phyloP scores from a whole-genome alignment of 192 early-diverging fungal genomes.

The Podila horticola region DNA sequence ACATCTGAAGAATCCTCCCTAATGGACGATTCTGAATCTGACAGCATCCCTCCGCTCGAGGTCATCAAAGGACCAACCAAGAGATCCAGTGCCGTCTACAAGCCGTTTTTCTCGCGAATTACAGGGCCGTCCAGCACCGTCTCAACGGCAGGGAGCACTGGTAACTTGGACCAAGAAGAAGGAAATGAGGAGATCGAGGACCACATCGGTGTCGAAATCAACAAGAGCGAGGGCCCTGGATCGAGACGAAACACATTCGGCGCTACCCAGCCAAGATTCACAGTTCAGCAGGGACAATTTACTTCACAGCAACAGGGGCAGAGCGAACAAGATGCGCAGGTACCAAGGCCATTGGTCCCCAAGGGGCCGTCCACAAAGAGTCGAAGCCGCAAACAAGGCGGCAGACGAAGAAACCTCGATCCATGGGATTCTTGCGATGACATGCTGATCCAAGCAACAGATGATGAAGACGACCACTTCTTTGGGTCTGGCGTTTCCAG shows the following conservation, averaged over 20 bases:
- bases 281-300: too few species aligned
- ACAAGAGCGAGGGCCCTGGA: not conserved
- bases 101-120: too few species aligned
- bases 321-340: not conserved
- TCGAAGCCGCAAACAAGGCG: not conserved
- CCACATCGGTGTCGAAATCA: conserved; percentile 14
- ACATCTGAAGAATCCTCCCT: not conserved
- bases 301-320: not conserved
- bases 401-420: not conserved
- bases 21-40: too few species aligned
- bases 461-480: conserved; percentile 6
- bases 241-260: conserved; percentile 25
- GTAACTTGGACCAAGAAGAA: not conserved
- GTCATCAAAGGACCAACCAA: too few species aligned
- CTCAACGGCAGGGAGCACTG: not conserved
- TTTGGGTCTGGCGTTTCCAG: too few species aligned
- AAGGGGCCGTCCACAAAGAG: too few species aligned
- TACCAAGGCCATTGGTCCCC: too few species aligned
- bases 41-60: too few species aligned
- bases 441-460: conserved; percentile 13
- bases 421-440: conserved; percentile 34
- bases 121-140: too few species aligned
- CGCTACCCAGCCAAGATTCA: not conserved
- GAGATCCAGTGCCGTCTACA: too few species aligned
- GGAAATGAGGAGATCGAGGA: not conserved